Base-by-base conservation (phyloP, 1,284 basidiomycete species). In the Apiotrichum gamsii region DNA sequence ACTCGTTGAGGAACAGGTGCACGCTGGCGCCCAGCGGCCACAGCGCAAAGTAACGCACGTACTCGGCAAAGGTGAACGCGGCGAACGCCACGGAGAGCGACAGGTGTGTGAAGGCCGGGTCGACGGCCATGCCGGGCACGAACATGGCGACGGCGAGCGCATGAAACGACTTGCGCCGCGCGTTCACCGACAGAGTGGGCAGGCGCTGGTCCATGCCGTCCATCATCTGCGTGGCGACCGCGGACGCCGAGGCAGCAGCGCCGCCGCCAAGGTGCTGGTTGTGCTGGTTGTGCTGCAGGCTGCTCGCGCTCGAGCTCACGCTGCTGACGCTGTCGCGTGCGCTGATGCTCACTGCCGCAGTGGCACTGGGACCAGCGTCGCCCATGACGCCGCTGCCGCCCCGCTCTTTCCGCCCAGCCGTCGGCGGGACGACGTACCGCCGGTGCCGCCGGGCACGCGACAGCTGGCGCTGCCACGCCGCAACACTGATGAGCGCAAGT, bases 161-260 rank as follows among this genome's bases (percentile, higher is more conserved):
- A 74, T 99, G 95, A 75, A 99, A 99, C 72, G 87, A 96, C 72
- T 99, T 99, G 47, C 95, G 79, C 45, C 94, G 78, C n/a, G 88
- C 89, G 68, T 99, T 98, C 53, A 97, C 75, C 35, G 85, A 83
- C 49, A 98, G 74, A 19, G 85, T 88, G n/a, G 89, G 88, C 49
- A 91, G 84, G 50, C 81, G 82, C 70, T 87, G 88, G 70, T 90
- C 85, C 3, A 87, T 88, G 28, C 85, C 87, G 63, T 90, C 86
- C 61, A 91, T 75, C 59, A 88, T 74, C 59, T 90, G 87, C 14
- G 82, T 85, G n/a, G 86, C 87, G 4, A 72, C 70, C 3, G 45
- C 16, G 1, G 31, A 18, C 15, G 21, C 14, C 9, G 20, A 30
- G n/a, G 31, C 30, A 9, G 30, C 8, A 15, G 10, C 13, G 16